Evolutionary conservation across 495 filamentous ascomycete genomes (phyloP).

Genomic region (Polyplosphaeria fusca): DNA sequence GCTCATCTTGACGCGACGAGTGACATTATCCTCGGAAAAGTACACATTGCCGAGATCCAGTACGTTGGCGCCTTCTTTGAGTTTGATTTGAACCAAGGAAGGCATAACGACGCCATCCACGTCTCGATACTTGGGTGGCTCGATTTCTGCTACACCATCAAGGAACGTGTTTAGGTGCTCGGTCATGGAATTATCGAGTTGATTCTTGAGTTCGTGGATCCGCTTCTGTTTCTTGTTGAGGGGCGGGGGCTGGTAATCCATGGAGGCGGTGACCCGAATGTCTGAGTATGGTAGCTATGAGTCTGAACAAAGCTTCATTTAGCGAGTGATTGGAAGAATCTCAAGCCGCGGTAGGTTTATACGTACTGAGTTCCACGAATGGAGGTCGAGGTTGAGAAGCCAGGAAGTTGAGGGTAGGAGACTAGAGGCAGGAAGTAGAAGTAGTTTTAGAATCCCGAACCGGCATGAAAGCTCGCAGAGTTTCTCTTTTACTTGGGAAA

Average conservation of each 20-base stretch:
- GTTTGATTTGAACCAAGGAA: not conserved
- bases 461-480: too few relatives aligned
- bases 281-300: not conserved
- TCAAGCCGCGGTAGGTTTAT: not conserved
- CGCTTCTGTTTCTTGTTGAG: constrained; percentile 15
- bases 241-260: not conserved
- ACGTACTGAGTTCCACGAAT: not conserved
- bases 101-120: constrained; percentile 3
- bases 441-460: too few relatives aligned
- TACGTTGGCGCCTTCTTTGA: constrained; percentile 6
- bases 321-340: not conserved
- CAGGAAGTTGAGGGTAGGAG: too few relatives aligned
- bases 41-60: constrained; percentile 18
- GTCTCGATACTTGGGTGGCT: constrained; percentile 13
- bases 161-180: constrained; percentile 20
- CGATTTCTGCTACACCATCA: constrained; percentile 5
- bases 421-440: too few relatives aligned
- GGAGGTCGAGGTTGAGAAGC: too few relatives aligned
- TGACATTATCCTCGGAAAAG: not conserved
- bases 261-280: not conserved
- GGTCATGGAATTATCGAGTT: constrained; percentile 1
- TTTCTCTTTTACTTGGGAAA: too few relatives aligned
- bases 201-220: not conserved
- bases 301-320: not conserved
- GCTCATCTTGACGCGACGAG: not conserved